Base-by-base conservation (phyloP, 139 green algal species). In the Coelastrella sp. region DNA sequence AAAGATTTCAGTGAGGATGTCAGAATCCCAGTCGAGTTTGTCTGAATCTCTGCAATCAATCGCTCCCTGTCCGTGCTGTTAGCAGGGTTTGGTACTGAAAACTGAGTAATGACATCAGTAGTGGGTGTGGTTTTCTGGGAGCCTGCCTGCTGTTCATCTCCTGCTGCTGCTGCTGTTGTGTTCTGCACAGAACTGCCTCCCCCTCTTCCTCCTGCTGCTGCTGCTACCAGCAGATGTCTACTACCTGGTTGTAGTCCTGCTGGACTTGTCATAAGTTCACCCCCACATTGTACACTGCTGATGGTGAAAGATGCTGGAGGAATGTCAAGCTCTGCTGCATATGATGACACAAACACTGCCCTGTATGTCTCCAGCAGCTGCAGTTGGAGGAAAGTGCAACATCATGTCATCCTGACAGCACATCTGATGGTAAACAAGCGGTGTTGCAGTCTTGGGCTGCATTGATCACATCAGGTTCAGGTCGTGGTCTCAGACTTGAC, bases 341-440 rank as follows among this genome's bases (percentile, higher is more conserved):
- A 80, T n/a, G 59, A 83, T 22, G 49, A 75, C 19, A 60, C 70
- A 58, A 83, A 83, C 20, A 90, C 70, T 73, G 72, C 74, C 11
- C 68, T 49, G 24, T 83, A 90, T 75, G 81, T 90, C 5, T 78
- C 74, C 63, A 90, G 85, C 14, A 20, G 63, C 85, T 84, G 85
- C 20, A 65, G 20, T 78, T 78, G 20, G 70, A 25, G 70, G 20
- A n/a, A n/a, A n/a, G 4, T 78, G 22, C 22, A 78, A n/a, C 22
- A 78, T 25, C 70, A 25, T 78, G 35, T 49, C 35, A 49, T 49
- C 35, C 35, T 49, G 35, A 49, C 1, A 49, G 35, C 35, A 49
- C 35, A 49, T 49, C 35, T 49, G 35, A 49, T 49, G 35, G 35
- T 49, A 49, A 49, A 49, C 35, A 49, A 49, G 35, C 3, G 35